Base-by-base conservation (phyloP, 768 basidiomycete genomes). In the Tephrocybe sp. region DNA sequence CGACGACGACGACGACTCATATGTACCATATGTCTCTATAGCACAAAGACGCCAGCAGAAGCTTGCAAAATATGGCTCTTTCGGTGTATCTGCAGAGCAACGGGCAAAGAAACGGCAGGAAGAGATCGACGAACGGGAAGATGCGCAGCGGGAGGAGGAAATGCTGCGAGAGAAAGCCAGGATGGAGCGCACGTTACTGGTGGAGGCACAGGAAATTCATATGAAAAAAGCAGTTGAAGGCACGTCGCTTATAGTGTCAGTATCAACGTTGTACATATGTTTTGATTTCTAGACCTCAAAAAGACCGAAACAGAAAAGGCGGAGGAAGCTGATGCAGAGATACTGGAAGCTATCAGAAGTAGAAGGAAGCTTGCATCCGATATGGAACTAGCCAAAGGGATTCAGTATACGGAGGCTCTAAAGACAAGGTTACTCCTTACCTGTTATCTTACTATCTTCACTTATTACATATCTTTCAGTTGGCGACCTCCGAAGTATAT, bases 131-230 rank as follows among this genome's bases (percentile, higher is more conserved):
- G 87, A 86, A 61, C 76, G 74, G 33, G 83, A 86, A 61, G 90
- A 90, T 62, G 84, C 77, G 34, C 85, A 89, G 54, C 79, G 83
- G 43, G 92, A 93, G 59, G 89, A 92, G 61, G 90, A 95, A 63
- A 66, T 72, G 47, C 74, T 76, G 31, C 79, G 79, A 58, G 92
- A 96, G 65, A 84, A 79, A 61, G 80, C 83, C 16, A 70, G 95
- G 54, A 87, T 84, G 66, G 92, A 95, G 70, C 73, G 92, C 59
- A 97, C 94, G 0, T 70, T 99, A 42, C 71, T 99, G 44, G 67
- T 93, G 62, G 94, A 97, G 65, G 97, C 97, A 1, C 93, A 98
- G 68, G 96, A 98, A 63, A 95, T 98, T 30, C 92, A 96, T 62
- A 77, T 78, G 20, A 77, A 77, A 66, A 92, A 87, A 68, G 91